Base-by-base conservation (phyloP, 2,329 filamentous ascomycete species). In the Xylariaceae sp. region DNA sequence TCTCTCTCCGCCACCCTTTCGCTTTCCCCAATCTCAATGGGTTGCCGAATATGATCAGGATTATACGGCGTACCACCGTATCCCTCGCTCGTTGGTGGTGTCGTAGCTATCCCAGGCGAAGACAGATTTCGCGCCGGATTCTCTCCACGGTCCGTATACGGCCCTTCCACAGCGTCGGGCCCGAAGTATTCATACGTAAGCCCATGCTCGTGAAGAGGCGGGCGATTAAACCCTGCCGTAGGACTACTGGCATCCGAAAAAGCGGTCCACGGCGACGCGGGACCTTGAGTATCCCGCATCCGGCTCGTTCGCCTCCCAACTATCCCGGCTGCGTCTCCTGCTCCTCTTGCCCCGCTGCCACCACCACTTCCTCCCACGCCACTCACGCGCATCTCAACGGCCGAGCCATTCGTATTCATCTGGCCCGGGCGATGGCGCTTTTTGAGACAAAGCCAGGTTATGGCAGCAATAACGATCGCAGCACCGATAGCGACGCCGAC, bases 401-500 rank as follows among this genome's bases (percentile, higher is more conserved):
- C 39, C 17, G 37, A 47, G 21, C 16, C 44, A 37, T 25, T 42
- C 29, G 37, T 43, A 17, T 17, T 52, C 19, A 23, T 27, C 20
- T 10, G 35, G 35, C 21, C 34, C 11, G 41, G 19, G 17, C 17
- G 35, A 21, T 23, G 37, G n/a, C 70, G 66, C 20, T 66, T 67
- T 22, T 65, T 59, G 22, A 78, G 44, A 47, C 71, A 77, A 47
- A 76, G 65, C 72, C 73, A 82, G 0, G 69, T 66, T 14, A 71
- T 48, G 3, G 56, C 56, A 3, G 67, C 74, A 29, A 77, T 62
- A 12, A 77, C 32, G 5, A 70, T 35, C 3, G 67, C 64, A 1
- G 64, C 68, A 21, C 65, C 73, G 0, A 76, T 58, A 2, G 74
- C 68, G 4, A 75, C 70, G 16, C 76, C 79, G 1, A 75, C 67